Base-by-base conservation (phyloP, 2,329 filamentous ascomycete species). In the Helotiales sp. region DNA sequence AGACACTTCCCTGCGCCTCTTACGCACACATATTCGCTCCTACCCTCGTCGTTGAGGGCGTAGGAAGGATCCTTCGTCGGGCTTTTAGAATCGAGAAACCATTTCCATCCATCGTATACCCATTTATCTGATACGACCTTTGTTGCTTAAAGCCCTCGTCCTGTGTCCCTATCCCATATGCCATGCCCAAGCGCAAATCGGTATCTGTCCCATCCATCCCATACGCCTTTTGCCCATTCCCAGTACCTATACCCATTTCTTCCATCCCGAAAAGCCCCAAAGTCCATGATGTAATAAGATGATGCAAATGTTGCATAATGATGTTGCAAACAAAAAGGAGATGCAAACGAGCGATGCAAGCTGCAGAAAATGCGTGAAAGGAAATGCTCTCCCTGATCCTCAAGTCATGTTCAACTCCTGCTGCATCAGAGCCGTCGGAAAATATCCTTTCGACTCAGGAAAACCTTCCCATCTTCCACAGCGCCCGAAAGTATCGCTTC, bases 391-490 rank as follows among this genome's bases (percentile, higher is more conserved):
- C 53, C 30, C n/a, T 22, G 1, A 3, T 34, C 24, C 17, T 34
- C 27, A 67, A 24, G 61, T 66, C 48, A 70, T 69, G 42, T 70
- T 70, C 54, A 71, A 55, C 60, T 70, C 70, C 10, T 68, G 66
- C 52, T 69, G 65, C 42, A 69, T 51, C 40, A 67, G 29, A 12
- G 61, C 58, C 8, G 64, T 62, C 5, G 70, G 70, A 42, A 69
- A 72, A 55, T 67, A 72, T 25, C 68, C 69, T 46, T 66, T 67
- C 5, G 60, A 62, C 30, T 66, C 66, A 5, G 51, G 38, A 1
- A 65, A 58, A 5, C 66, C 69, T 40, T 72, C 70, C 66, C 68
- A 72, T 12, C 69, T 57, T n/a, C 71, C 67, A 61, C 70, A 72
- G 46, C 66, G 61, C 40, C 67, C 59, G 10, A 63, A 62, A 27